Percentiles rank a stretch among this genome's conserved stretches.
Conservation (phyloP, 2,329 filamentous ascomycete species). For the Talaromyces marneffei region DNA sequence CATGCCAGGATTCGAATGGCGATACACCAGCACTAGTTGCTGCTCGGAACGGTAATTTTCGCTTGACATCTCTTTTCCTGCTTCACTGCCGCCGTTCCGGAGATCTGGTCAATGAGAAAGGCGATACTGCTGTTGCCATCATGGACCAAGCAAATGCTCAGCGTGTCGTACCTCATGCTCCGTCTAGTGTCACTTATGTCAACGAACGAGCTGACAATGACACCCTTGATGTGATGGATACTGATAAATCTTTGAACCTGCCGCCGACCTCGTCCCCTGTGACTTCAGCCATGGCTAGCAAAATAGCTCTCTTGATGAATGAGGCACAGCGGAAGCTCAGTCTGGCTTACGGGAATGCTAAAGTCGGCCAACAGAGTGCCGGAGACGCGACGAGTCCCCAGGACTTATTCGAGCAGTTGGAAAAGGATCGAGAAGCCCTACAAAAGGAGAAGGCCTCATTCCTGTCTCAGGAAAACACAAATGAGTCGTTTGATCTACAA, state of each 20-base stretch:
- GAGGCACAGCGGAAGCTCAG: constrained; percentile 68
- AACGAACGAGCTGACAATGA: constrained; percentile 33
- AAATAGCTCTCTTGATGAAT: constrained; percentile 62
- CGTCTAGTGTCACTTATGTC: constrained; percentile 58
- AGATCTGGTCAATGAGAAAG: constrained; percentile 74
- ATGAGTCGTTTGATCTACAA: constrained; percentile 32
- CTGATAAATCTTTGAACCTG: constrained; percentile 24
- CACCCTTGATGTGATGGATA: constrained; percentile 23
- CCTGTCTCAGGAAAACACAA: constrained; percentile 32
- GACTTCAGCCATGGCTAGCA: constrained; percentile 63
- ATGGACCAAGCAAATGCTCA: constrained; percentile 68
- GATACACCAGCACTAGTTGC: constrained; percentile 88
- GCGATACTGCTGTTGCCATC: constrained; percentile 77
- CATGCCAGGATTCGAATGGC: constrained; percentile 76
- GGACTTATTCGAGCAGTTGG: constrained; percentile 37
- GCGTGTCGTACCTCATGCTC: constrained; percentile 59
- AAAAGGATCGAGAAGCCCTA: constrained; percentile 41
- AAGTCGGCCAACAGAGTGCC: constrained; percentile 52
- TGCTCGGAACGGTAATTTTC: constrained; percentile 79
- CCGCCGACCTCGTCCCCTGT: constrained; percentile 51
- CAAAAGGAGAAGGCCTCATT: constrained; percentile 35
- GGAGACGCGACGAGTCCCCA: constrained; percentile 40
- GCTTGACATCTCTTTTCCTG: constrained; percentile 61
- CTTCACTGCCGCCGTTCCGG: constrained; percentile 71
- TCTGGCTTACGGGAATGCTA: constrained; percentile 53